Base-by-base conservation (phyloP, 257 asterid genomes). In the Pogostemon cablin region DNA sequence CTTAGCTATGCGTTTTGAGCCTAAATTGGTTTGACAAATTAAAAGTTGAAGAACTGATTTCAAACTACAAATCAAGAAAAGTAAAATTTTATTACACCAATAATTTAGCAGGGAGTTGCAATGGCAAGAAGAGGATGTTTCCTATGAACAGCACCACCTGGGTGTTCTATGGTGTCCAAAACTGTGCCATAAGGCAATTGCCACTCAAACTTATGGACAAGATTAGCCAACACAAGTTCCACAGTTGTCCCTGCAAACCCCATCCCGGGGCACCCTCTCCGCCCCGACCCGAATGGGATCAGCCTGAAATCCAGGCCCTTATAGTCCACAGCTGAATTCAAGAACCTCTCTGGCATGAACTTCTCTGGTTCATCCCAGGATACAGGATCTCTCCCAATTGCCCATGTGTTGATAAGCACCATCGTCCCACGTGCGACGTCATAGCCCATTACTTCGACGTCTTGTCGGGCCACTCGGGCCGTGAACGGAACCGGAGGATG, bases 231-330 rank as follows among this genome's bases (percentile, higher is more conserved):
- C 32, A 25, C 32, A 25, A 25, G 32, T 25, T 25, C 32, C 32
- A 25, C 32, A 25, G 2, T 25, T 25, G 32, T 2, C 32, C 32
- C 32, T 25, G 70, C 82, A 50, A 80, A 82, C 1, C 67, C 4
- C 5, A 77, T 72, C 3, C 87, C 95, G 2, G 88, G 95, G 59
- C 92, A 86, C 0, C 80, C 84, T 50, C 88, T 80, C 48, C 90
- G 55, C 1, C 92, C 95, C 0, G 87, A 77, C 2, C 95, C 91
- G 52, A 83, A 87, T 2, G 89, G 91, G 12, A 71, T 78, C 11
- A 83, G 62, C 71, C 80, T 84, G 58, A 82, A 86, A 48, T 84
- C 60, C 0, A 58, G 67, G 15, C 91, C 88, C 41, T 20, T 75
- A 49, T 63, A 81, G 65, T 86, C 91, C 2, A 68, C 60, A 0